A percentile compares a stretch with the other conserved stretches of the same genome.
phyloP scores from a whole-genome alignment of 2,329 filamentous ascomycete species.

The Pyricularia sp. region DNA sequence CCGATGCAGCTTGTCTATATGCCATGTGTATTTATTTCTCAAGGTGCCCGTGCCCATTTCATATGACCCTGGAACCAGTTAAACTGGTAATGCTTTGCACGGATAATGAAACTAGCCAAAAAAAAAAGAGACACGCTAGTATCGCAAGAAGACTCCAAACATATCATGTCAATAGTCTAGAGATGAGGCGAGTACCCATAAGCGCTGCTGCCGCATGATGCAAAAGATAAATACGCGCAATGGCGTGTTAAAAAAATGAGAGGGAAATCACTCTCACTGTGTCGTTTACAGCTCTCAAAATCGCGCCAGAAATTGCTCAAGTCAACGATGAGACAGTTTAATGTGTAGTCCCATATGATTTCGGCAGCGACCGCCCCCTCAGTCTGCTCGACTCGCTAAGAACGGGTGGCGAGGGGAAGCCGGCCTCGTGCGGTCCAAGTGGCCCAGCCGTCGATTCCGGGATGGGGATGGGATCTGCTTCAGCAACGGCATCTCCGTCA shows the following conservation, averaged over 20 bases:
- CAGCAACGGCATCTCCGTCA: background rate
- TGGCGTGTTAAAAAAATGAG: too few relatives aligned
- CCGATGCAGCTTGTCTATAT: too few relatives aligned
- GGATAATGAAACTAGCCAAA: too few relatives aligned
- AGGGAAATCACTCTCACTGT: too few relatives aligned
- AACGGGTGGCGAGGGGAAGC: conserved; percentile 17
- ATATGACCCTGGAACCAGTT: too few relatives aligned
- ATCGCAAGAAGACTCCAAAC: background rate
- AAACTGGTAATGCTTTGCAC: too few relatives aligned
- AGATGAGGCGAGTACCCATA: background rate
- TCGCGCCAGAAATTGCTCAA: background rate
- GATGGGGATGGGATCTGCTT: background rate
- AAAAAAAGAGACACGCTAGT: background rate
- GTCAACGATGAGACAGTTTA: background rate
- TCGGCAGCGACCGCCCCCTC: background rate
- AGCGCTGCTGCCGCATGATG: background rate
- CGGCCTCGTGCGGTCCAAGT: background rate
- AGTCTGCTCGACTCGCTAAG: conserved; percentile 14
- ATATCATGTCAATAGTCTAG: background rate
- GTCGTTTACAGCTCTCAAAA: background rate
- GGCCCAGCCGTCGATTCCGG: background rate
- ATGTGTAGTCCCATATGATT: background rate
- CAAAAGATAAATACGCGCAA: background rate
- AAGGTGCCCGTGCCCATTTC: too few relatives aligned
- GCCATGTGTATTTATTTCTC: too few relatives aligned